Evolutionary conservation across 768 basidiomycete species (phyloP).

Genomic region (Leccinum arenicola): DNA sequence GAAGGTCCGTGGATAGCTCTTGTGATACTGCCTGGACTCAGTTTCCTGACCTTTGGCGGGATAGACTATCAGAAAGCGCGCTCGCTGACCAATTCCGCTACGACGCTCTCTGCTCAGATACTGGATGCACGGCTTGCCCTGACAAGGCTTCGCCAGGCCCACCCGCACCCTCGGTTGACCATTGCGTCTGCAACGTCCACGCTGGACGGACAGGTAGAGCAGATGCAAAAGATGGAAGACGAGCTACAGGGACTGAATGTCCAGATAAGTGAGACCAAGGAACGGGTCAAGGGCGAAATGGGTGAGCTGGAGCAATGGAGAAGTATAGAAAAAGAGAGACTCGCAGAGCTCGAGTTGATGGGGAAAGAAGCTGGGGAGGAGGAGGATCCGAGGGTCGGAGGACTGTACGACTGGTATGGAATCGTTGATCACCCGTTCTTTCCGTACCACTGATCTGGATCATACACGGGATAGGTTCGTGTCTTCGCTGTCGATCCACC

Average conservation of each 20-base stretch:
- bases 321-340: constrained; percentile 65
- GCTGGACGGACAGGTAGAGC: constrained; percentile 69
- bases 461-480: constrained; percentile 54
- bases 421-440: background rate
- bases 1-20: constrained; percentile 43
- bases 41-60: background rate
- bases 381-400: constrained; percentile 62
- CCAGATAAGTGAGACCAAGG: constrained; percentile 53
- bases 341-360: constrained; percentile 49
- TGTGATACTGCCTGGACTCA: background rate
- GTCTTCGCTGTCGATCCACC: constrained; percentile 63
- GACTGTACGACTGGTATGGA: constrained; percentile 68
- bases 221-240: constrained; percentile 77
- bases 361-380: constrained; percentile 50
- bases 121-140: constrained; percentile 79
- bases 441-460: background rate
- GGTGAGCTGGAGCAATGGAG: constrained; percentile 57
- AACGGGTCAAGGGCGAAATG: constrained; percentile 54
- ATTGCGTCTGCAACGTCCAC: constrained; percentile 70
- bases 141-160: constrained; percentile 74
- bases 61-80: constrained; percentile 62
- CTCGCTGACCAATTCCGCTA: constrained; percentile 49
- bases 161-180: constrained; percentile 79
- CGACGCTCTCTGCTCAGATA: constrained; percentile 68
- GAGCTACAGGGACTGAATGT: constrained; percentile 54